Conservation (phyloP, 1,284 basidiomycete species). For the Rhodotorula sp. region DNA sequence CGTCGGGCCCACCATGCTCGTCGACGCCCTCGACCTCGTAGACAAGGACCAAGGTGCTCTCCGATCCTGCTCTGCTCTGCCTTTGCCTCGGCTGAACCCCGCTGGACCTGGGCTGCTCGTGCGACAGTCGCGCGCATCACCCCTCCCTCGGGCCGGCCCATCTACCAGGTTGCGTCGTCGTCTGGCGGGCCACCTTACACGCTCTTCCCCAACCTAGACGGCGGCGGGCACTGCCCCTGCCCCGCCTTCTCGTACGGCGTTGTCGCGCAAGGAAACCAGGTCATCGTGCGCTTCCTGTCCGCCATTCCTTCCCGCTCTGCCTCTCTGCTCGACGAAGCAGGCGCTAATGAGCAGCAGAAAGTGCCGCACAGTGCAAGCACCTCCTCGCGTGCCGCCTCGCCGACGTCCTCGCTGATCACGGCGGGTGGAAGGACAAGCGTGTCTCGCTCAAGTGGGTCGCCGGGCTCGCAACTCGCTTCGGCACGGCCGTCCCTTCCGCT, state of each 20-base stretch:
- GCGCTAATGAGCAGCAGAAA: too few relatives aligned
- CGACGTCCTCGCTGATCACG: not conserved
- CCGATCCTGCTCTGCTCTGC: too few relatives aligned
- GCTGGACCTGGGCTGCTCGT: too few relatives aligned
- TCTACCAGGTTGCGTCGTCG: conserved; percentile 35
- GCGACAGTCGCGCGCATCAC: conserved; percentile 15
- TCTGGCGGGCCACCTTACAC: conserved; percentile 12
- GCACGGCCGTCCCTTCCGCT: conserved; percentile 7
- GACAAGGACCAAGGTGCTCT: conserved; percentile 25
- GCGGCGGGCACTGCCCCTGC: conserved; percentile 34
- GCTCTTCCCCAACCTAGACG: conserved; percentile 1
- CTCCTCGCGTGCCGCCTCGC: conserved; percentile 29
- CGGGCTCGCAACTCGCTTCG: conserved; percentile 16
- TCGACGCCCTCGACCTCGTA: conserved; percentile 37
- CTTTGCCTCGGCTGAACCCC: too few relatives aligned
- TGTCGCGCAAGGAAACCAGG: not conserved
- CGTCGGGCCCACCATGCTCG: conserved; percentile 8
- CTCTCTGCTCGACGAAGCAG: not conserved
- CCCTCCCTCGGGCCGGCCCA: conserved; percentile 10
- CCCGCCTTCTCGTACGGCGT: conserved; percentile 23
- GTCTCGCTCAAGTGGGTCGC: conserved; percentile 31
- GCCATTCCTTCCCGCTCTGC: too few relatives aligned
- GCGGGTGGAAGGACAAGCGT: conserved; percentile 18
- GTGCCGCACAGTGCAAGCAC: conserved; percentile 30
- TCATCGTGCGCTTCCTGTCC: conserved; percentile 11